These are phyloP conservation scores for Teratosphaeria gauchensis DNA, from an alignment of 2,329 filamentous ascomycete species.

Conservation along the genomic window DNA sequence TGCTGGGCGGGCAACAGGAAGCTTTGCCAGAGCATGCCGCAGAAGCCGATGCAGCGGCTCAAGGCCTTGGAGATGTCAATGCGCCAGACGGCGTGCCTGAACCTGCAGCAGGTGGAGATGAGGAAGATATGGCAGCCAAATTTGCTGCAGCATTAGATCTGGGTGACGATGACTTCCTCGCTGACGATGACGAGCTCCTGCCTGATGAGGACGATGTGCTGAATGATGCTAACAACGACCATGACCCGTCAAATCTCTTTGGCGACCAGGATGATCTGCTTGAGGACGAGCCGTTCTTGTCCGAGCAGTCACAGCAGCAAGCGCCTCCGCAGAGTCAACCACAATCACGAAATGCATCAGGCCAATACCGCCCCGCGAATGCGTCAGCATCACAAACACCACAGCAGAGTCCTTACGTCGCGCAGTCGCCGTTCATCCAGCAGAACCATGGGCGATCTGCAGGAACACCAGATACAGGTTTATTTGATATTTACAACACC, in stretches of 20 bases:
- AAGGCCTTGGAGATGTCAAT: constrained; percentile 1
- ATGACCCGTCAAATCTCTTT: constrained; percentile 38
- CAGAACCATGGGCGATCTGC: constrained; percentile 18
- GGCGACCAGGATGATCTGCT: constrained; percentile 73
- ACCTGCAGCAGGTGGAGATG: constrained; percentile 9
- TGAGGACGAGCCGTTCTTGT: constrained; percentile 46
- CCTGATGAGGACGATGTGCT: constrained; percentile 32
- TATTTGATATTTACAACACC: constrained; percentile 22
- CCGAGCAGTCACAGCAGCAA: constrained; percentile 5
- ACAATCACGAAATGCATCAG: neutral
- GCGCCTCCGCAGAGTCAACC: neutral
- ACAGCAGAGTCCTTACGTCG: constrained; percentile 12
- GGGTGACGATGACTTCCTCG: neutral
- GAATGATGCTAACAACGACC: constrained; percentile 58
- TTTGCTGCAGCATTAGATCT: constrained; percentile 70
- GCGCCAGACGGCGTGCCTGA: constrained; percentile 3
- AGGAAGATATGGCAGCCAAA: constrained; percentile 63
- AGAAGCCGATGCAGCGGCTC: constrained; percentile 1
- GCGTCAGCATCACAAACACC: constrained; percentile 1
- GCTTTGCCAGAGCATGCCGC: neutral
- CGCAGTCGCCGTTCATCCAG: constrained; percentile 9
- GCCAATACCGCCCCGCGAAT: neutral
- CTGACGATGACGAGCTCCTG: constrained; percentile 43
- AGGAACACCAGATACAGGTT: constrained; percentile 24
- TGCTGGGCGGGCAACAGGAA: constrained; percentile 1